Evolutionary conservation across 2,329 filamentous ascomycete species (phyloP), one percentile per base, ranked within the genome.

Genomic region (Colletotrichum godetiae): DNA sequence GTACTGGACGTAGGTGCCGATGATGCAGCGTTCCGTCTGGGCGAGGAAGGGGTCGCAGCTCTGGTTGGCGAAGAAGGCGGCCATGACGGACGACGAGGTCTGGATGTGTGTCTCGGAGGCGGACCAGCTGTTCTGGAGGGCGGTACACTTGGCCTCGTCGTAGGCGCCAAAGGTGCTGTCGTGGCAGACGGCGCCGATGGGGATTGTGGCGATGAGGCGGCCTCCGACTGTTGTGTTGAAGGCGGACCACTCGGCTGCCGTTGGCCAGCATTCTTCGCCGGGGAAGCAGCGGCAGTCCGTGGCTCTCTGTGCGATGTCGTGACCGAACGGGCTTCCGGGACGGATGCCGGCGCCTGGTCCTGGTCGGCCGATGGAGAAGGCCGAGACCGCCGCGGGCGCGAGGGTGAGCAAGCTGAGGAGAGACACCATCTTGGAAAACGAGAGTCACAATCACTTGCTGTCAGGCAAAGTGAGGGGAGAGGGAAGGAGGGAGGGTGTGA

Each of bases 211-310:
- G 37, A 91, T 81, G 29, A 91, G 80, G 11, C 80, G 81, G 0
- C 90, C 90, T 4, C 81, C 80, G 0, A 91, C 79, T 1, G 88
- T 86, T 33, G 78, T 57, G 77, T 91, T 91, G 74, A 91, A 84
- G 3, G 76, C 65, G 8, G 78, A 75, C 89, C 89, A 91, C n/a
- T 79, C 77, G 6, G 75, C 62, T 2, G 72, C 31, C 0, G 81
- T 81, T 0, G 89, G 89, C 89, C 89, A 91, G 77, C 85, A 88
- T 0, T 76, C 37, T 63, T 90, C 88, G 19, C 84, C 84, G 1
- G 89, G 88, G 42, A 87, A 84, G 78, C 84, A 88, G 22, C 84
- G 83, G 78, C 87, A 89, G 13, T 33, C 6, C n/a, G 59, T 31
- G 60, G 49, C 60, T 15, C 35, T 61, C 24, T 64, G 53, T 46